These are phyloP conservation scores for Trichoderma orchidacearum DNA, from an alignment of 495 filamentous ascomycete genomes.

Conservation along the genomic window DNA sequence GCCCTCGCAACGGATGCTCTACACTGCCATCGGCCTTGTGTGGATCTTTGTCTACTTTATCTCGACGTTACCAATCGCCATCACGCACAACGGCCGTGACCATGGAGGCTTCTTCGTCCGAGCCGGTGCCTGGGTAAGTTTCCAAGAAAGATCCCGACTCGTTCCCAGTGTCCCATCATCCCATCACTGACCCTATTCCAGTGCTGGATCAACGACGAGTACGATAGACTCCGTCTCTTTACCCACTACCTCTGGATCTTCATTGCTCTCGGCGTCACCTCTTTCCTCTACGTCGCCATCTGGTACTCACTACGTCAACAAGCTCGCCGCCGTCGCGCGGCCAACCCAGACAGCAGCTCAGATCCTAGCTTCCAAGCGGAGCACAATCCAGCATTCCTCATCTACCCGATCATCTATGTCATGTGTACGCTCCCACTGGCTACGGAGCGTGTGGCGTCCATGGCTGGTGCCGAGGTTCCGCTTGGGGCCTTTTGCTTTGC, in stretches of 20 bases:
- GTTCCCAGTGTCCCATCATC: background rate
- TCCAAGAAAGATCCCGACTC: background rate
- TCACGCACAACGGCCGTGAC: constrained; percentile 29
- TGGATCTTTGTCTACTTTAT: constrained; percentile 50
- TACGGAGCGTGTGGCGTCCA: constrained; percentile 50
- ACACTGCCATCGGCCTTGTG: constrained; percentile 29
- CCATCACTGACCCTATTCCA: constrained; percentile 13
- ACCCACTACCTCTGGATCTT: constrained; percentile 76
- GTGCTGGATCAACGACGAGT: constrained; percentile 60
- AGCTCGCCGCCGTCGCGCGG: constrained; percentile 21
- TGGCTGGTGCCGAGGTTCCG: constrained; percentile 38
- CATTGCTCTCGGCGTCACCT: constrained; percentile 49
- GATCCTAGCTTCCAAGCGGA: background rate
- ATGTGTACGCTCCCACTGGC: constrained; percentile 60
- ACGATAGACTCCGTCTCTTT: constrained; percentile 48
- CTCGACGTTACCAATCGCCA: constrained; percentile 38
- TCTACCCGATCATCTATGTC: constrained; percentile 65
- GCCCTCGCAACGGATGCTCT: constrained; percentile 39
- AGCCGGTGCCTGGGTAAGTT: constrained; percentile 48
- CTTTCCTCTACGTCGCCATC: constrained; percentile 50
- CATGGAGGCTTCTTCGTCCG: constrained; percentile 44
- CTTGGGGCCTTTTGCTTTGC: constrained; percentile 52
- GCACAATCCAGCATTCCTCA: constrained; percentile 53
- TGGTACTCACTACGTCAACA: constrained; percentile 38
- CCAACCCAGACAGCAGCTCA: background rate